These are phyloP conservation scores for Lachnellula occidentalis DNA, from an alignment of 2,329 filamentous ascomycete genomes.

Conservation along the genomic window DNA sequence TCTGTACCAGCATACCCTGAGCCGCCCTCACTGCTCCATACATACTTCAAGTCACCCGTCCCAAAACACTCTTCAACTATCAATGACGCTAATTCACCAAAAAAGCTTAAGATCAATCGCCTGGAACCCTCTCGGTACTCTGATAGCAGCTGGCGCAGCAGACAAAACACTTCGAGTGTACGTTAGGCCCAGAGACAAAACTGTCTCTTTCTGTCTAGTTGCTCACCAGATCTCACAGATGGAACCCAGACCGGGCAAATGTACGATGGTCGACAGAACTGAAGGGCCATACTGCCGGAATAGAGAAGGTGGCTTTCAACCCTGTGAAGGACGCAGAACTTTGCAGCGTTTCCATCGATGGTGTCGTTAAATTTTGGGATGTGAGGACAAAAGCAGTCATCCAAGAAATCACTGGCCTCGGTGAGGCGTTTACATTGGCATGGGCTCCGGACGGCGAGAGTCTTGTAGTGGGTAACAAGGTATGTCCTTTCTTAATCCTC, in stretches of 20 bases:
- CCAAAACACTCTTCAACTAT: background rate
- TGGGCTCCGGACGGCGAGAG: conserved; percentile 69
- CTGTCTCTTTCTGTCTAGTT: background rate
- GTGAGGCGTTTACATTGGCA: conserved; percentile 63
- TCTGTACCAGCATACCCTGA: background rate
- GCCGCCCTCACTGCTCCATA: background rate
- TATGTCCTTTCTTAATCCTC: conserved; percentile 37
- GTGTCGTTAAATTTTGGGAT: conserved; percentile 74
- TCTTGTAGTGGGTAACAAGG: conserved; percentile 69
- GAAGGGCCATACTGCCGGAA: conserved; percentile 57
- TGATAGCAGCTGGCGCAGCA: conserved; percentile 75
- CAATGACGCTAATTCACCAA: background rate
- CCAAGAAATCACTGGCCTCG: conserved; percentile 62
- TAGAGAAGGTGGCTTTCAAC: conserved; percentile 75
- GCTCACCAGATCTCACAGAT: conserved; percentile 32
- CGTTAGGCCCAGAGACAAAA: background rate
- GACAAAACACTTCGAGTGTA: conserved; percentile 64
- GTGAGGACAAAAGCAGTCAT: conserved; percentile 66
- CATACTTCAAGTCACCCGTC: background rate
- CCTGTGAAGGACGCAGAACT: conserved; percentile 72
- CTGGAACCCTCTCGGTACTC: conserved; percentile 81
- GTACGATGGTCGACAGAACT: conserved; percentile 72
- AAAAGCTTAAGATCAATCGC: conserved; percentile 69
- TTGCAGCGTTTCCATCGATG: conserved; percentile 68
- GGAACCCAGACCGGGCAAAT: conserved; percentile 73